Conservation (phyloP, 2,329 filamentous ascomycete genomes). For the Phyllosticta citribraziliensis region DNA sequence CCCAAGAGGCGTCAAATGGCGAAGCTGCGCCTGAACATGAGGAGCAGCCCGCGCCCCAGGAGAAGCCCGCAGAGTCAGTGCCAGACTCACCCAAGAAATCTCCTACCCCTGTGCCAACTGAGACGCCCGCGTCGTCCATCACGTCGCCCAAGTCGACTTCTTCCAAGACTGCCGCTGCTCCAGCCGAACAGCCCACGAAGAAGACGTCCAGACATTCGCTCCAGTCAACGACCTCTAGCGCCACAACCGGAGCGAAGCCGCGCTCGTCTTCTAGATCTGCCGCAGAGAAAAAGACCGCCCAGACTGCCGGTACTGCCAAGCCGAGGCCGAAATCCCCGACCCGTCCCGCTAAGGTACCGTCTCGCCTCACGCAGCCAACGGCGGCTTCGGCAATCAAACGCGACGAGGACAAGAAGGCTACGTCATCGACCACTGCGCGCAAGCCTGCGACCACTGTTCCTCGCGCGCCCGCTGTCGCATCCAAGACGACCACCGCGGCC, state of each 20-base stretch:
- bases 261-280: constrained; percentile 2
- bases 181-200: constrained; percentile 5
- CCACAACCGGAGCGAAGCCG: constrained; percentile 2
- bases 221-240: constrained; percentile 3
- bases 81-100: constrained; percentile 16
- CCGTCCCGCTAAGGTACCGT: constrained; percentile 54
- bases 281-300: constrained; percentile 9
- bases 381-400: constrained; percentile 58
- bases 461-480: constrained; percentile 15
- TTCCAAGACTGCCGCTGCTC: constrained; percentile 1
- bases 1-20: constrained; percentile 20
- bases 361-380: constrained; percentile 60
- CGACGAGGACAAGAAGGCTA: constrained; percentile 23
- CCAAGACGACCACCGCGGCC: constrained; percentile 20
- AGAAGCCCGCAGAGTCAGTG: constrained; percentile 13
- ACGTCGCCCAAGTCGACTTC: constrained; percentile 8
- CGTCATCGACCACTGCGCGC: constrained; percentile 30
- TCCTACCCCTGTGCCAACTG: constrained; percentile 10
- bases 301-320: constrained; percentile 27
- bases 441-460: constrained; percentile 29
- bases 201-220: constrained; percentile 7
- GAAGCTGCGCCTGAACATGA: constrained; percentile 18
- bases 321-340: constrained; percentile 51
- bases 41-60: constrained; percentile 17
- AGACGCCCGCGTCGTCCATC: constrained; percentile 6